phyloP scores from a whole-genome alignment of 805 yeast genomes.

The Kazachstania psychrophila region DNA sequence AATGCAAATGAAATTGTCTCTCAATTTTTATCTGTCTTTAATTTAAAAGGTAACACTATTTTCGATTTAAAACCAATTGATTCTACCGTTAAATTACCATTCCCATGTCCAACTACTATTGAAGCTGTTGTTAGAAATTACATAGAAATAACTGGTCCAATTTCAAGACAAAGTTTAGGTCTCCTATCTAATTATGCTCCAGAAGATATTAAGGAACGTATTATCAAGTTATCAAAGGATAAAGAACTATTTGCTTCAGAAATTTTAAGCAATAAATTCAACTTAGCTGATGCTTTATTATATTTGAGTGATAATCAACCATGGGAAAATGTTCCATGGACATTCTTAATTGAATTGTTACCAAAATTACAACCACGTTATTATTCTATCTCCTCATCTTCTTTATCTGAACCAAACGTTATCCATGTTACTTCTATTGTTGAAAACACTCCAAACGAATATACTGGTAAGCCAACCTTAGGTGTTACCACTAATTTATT shows the following conservation, averaged over 20 bases:
- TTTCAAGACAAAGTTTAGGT: slow-evolving; percentile 77
- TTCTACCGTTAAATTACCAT: slow-evolving; percentile 50
- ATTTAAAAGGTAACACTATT: slow-evolving; percentile 44
- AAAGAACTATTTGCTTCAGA: slow-evolving; percentile 58
- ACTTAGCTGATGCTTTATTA: slow-evolving; percentile 67
- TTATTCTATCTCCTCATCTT: slow-evolving; percentile 91
- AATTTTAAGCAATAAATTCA: slow-evolving; percentile 52
- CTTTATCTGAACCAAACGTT: slow-evolving; percentile 60
- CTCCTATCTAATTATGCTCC: slow-evolving; percentile 80
- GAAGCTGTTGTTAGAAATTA: slow-evolving; percentile 79
- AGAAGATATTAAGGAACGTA: slow-evolving; percentile 37
- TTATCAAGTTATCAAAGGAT: slow-evolving; percentile 47
- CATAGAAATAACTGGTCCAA: slow-evolving; percentile 85
- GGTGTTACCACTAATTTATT: slow-evolving; percentile 92
- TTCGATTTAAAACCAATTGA: slow-evolving; percentile 64
- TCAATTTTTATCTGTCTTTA: slow-evolving; percentile 56
- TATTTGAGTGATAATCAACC: slow-evolving; percentile 49
- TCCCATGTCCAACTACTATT: slow-evolving; percentile 80
- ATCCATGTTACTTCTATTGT: slow-evolving; percentile 89
- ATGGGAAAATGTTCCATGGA: slow-evolving; percentile 80
- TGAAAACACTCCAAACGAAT: slow-evolving; percentile 43
- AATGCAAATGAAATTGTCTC: slow-evolving; percentile 68
- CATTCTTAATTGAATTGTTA: slow-evolving; percentile 70
- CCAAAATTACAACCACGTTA: slow-evolving; percentile 86
- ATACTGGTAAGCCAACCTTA: slow-evolving; percentile 25